Base-by-base conservation (phyloP, 2,329 filamentous ascomycete genomes). In the Colletotrichum coccodes region DNA sequence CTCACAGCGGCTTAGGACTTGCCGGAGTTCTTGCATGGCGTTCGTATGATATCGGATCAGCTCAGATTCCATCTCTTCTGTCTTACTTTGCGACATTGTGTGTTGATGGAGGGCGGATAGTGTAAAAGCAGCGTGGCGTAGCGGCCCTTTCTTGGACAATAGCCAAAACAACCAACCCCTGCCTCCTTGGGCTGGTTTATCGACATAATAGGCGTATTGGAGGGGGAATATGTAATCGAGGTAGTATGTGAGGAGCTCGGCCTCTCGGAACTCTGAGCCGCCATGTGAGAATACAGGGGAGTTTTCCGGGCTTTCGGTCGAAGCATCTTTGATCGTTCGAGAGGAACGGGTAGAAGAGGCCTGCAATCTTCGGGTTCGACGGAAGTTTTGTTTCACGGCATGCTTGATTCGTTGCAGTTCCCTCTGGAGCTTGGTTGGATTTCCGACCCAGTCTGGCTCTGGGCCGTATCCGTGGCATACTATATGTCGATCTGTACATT, bases 391-490 rank as follows among this genome's bases (percentile, higher is more conserved):
- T 56, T 76, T 76, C 6, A 76, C 72, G 0, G 59, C 70, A 7
- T 42, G 42, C 34, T 76, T 76, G 62, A 76, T 76, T 1, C 72
- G 71, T 1, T 54, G 63, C 0, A 76, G 50, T 44, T 75, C 75
- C 63, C 74, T 73, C 44, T 80, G 78, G 23, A 79, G 69, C 61
- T 72, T 67, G n/a, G 28, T 14, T 3, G 64, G 59, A 32, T 67
- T 68, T 56, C 79, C 77, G 47, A 79, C 77, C 78, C 79, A 81
- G 2, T 70, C 70, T 2, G 80, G 80, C 72, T 79, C 77, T 2
- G 76, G 72, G 0, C 76, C 78, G 32, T 76, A 77, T 4, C 75
- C 75, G 36, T 76, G 70, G 42, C 75, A 76, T 3, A 59, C 62
- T 6, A 76, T 74, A 4, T 61, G 59, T 0, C 74, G 61, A 18